Base-by-base conservation (phyloP, 1,139 yeast genomes). In the Eremothecium coryli region DNA sequence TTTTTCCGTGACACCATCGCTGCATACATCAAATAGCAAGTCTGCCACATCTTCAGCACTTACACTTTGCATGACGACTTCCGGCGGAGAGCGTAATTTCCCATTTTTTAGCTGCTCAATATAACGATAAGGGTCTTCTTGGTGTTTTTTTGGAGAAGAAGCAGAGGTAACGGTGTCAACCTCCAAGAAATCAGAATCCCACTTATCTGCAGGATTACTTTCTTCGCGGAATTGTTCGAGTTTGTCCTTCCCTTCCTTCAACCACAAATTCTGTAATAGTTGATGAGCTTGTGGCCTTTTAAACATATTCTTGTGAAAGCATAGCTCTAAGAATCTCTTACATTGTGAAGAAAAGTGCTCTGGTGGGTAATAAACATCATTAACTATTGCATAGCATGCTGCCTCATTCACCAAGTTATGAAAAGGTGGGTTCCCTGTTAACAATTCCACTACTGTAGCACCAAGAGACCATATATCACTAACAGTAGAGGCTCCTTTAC, bases 381-480 rank as follows among this genome's bases (percentile, higher is more conserved):
- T 77, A 2, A 93, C 96, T 37, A 88, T 85, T 0, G 96, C 95
- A 62, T 84, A 95, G 44, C 90, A 67, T 0, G 95, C 88, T 1
- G 93, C 84, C 76, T 86, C 81, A 17, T 86, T 84, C 39, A 79
- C 77, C 38, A 81, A 62, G 33, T 84, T 79, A 43, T 81, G 80
- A 48, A 84, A 85, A 0, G 97, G 96, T 0, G 98, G 97, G 35
- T 76, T 69, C 0, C 85, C 94, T 0, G 95, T 81, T 36, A 85
- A 64, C 32, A 90, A 62, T 54, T 90, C 99, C 7, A 88, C 75
- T 4, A 88, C 73, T 0, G 97, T 90, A 12, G 96, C 94, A 2
- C 97, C 99, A 23, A 90, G 61, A n/a, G 95, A 82, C 97, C 93
- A 82, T 17, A 81, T 72, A 56, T 82, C 93, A 4, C 95, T 82